These are phyloP conservation scores for Adansonia madagascariensis DNA, from an alignment of 441 rosid genomes.

Conservation along the genomic window DNA sequence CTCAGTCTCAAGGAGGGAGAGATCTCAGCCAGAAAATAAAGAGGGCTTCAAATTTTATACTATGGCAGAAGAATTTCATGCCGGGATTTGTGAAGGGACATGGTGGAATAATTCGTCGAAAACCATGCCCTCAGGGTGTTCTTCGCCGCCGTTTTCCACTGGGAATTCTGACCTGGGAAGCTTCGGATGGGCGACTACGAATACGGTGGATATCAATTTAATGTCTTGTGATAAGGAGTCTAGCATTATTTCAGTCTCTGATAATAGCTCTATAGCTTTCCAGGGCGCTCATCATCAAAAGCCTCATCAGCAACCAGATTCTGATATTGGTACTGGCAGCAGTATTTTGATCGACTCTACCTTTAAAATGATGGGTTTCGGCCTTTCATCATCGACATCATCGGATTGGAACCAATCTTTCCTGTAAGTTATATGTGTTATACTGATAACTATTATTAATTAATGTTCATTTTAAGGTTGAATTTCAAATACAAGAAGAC, in stretches of 20 bases:
- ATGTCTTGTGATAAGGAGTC: constrained; percentile 40
- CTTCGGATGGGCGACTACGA: constrained; percentile 42
- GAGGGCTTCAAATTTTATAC: neutral
- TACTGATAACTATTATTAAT: neutral
- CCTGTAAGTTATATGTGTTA: constrained; percentile 47
- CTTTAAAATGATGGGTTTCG: constrained; percentile 62
- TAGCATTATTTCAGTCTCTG: neutral
- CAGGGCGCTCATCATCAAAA: constrained; percentile 21
- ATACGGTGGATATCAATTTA: constrained; percentile 40
- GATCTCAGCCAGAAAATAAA: neutral
- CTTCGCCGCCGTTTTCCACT: constrained; percentile 50
- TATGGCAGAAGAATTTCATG: constrained; percentile 81
- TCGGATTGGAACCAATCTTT: constrained; percentile 71
- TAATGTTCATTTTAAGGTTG: neutral
- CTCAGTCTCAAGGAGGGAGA: neutral
- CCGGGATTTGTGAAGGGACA: constrained; percentile 58
- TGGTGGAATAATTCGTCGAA: constrained; percentile 71
- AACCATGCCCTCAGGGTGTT: constrained; percentile 42
- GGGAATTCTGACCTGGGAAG: constrained; percentile 37
- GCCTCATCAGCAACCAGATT: constrained; percentile 38
- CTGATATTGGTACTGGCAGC: constrained; percentile 56
- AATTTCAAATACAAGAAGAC: constrained; percentile 25
- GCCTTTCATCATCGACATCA: constrained; percentile 53
- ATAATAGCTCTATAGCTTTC: constrained; percentile 32
- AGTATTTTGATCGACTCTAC: constrained; percentile 60